Percentiles rank a stretch among this genome's conserved stretches.
Evolutionary conservation across 148 eudicot genomes (phyloP).

Genomic region (Amaranthus palmeri): DNA sequence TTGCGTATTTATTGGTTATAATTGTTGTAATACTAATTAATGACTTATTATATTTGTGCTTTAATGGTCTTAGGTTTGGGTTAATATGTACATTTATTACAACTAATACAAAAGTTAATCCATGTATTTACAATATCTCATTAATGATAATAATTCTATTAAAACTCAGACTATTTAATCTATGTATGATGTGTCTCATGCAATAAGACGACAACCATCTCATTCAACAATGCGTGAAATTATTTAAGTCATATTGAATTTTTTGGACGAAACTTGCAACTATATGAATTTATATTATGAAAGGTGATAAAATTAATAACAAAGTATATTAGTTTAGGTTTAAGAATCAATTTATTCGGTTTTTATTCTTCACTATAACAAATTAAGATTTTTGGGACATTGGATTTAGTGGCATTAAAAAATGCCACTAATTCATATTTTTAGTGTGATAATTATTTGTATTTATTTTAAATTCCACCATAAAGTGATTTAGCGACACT

Average conservation of each 20-base stretch:
- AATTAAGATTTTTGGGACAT: too few species aligned
- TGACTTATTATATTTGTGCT: neutral
- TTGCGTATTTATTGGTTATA: neutral
- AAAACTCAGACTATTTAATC: neutral
- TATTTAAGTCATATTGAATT: neutral
- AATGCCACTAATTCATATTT: too few species aligned
- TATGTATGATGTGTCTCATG: neutral
- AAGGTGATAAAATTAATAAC: too few species aligned
- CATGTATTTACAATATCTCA: neutral
- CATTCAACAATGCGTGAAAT: neutral
- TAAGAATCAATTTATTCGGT: too few species aligned
- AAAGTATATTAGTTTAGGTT: too few species aligned
- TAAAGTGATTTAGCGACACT: too few species aligned
- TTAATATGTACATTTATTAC: neutral
- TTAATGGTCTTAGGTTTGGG: neutral
- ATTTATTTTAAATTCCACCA: too few species aligned
- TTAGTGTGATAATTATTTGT: too few species aligned
- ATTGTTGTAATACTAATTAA: constrained; percentile 5
- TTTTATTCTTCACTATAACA: too few species aligned
- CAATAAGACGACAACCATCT: neutral
- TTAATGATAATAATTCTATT: neutral
- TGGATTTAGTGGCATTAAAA: too few species aligned
- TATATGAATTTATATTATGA: too few species aligned
- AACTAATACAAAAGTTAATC: neutral
- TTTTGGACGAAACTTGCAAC: too few species aligned